Base-by-base conservation (phyloP, 768 basidiomycete species). In the Daedaleopsis nitida region DNA sequence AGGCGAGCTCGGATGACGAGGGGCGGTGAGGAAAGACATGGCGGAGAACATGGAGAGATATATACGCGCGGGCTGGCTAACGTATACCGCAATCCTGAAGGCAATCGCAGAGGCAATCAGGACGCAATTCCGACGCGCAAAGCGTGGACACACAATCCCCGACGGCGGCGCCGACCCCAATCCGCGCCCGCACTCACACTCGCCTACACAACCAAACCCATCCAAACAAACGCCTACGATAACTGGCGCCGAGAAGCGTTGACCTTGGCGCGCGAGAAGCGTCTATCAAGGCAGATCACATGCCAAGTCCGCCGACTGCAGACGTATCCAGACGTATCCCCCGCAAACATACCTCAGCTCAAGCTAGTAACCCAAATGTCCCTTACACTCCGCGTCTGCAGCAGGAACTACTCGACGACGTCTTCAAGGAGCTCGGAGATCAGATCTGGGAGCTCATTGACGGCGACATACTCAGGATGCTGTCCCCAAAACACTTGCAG, bases 21-120 rank as follows among this genome's bases (percentile, higher is more conserved):
- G 17, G 35, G 43, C 24, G 27, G 52, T 60, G 64, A 55, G 47
- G 59, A 51, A 49, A 32, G 27, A 3, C 64, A 62, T 65, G 53
- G 51, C 44, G 9, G 55, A 14, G 17, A 27, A 24, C 19, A 9
- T 2, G 13, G 38, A 32, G n/a, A 24, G 37, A 19, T 60, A 58
- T 61, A 61, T 55, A 61, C 39, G 34, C n/a, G 39, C 4, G 38
- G 17, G 6, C 13, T 21, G 23, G 13, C 12, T 52, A 48, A 52
- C 27, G 43, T 42, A 32, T 37, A 45, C 32, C 37, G 52, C 34
- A 45, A 56, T 52, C 27, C 39, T n/a, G 49, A 52, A 45, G 49
- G 58, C 57, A 56, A 61, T 61, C 49, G 54, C 17, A 13, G 42
- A 32, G 49, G 49, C 49, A 50, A 35, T 50, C 23, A 5, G 17